These are phyloP conservation scores for Phytophthora sp. DNA, from an alignment of 352 stramenopile species.

Conservation along the genomic window DNA sequence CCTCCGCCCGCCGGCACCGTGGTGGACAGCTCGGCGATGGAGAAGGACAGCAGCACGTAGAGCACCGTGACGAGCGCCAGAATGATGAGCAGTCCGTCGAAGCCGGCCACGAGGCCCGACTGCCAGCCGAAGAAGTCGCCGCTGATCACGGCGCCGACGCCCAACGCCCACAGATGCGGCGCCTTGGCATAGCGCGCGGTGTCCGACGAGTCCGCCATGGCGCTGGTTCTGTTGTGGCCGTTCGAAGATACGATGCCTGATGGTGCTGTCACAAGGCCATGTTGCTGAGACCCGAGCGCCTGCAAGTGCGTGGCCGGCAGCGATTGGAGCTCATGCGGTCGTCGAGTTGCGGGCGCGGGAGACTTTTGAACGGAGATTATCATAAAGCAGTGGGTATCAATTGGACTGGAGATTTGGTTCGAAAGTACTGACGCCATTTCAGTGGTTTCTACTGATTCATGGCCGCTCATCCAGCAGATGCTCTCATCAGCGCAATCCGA, in stretches of 20 bases:
- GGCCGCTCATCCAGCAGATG: no score
- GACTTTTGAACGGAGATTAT: background rate
- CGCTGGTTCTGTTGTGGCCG: background rate
- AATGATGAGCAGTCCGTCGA: slow-evolving; percentile 64
- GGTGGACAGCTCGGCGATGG: slow-evolving; percentile 70
- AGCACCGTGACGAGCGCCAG: slow-evolving; percentile 60
- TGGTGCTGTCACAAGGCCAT: background rate
- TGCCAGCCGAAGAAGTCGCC: slow-evolving; percentile 79
- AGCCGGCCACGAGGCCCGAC: slow-evolving; percentile 51
- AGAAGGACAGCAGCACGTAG: slow-evolving; percentile 73
- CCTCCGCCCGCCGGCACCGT: slow-evolving; percentile 57
- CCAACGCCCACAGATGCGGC: slow-evolving; percentile 62
- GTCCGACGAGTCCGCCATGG: slow-evolving; percentile 11
- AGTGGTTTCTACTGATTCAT: no score
- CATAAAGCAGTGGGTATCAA: no score
- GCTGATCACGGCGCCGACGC: slow-evolving; percentile 59
- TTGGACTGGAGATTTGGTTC: no score
- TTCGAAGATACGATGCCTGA: background rate
- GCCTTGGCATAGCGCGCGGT: slow-evolving; percentile 52
- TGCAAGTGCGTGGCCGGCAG: slow-evolving; percentile 14
- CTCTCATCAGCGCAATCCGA: no score
- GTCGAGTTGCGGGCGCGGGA: background rate
- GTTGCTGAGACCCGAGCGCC: background rate
- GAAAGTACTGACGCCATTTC: no score
- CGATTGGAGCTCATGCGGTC: slow-evolving; percentile 5